phyloP scores from a whole-genome alignment of 1,284 basidiomycete species.

The Trichosporon inkin region DNA sequence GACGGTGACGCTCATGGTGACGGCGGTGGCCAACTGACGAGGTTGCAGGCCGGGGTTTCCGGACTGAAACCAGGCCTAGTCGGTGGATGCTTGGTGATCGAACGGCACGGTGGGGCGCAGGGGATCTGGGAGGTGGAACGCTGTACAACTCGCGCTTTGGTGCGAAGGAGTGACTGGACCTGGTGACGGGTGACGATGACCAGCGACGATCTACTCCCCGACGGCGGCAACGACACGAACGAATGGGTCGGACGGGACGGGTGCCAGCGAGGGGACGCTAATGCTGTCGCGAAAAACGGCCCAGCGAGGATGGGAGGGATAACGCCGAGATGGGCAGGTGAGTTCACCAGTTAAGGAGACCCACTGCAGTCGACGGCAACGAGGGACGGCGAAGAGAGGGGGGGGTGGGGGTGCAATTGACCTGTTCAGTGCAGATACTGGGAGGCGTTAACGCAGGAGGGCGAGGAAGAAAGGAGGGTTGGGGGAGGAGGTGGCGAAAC shows the following conservation, averaged over 20 bases:
- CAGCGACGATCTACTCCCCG: background rate
- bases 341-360: constrained; percentile 11
- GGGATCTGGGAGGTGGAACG: background rate
- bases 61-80: constrained; percentile 4
- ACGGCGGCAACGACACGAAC: background rate
- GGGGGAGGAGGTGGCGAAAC: constrained; percentile 2
- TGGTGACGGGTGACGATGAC: background rate
- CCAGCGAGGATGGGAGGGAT: background rate
- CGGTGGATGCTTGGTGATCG: background rate
- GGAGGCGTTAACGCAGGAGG: background rate
- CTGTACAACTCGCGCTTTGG: background rate
- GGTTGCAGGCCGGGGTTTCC: constrained; percentile 3
- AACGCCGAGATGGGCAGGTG: background rate
- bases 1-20: background rate
- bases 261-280: background rate
- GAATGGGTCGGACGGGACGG: background rate
- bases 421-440: background rate
- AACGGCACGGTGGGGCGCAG: background rate
- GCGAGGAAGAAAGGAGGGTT: background rate
- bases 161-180: background rate
- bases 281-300: background rate
- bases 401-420: background rate
- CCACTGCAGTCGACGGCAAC: background rate
- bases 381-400: background rate
- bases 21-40: background rate